Conservation (phyloP, 768 basidiomycete species). For the Podaxis carcinomalis region DNA sequence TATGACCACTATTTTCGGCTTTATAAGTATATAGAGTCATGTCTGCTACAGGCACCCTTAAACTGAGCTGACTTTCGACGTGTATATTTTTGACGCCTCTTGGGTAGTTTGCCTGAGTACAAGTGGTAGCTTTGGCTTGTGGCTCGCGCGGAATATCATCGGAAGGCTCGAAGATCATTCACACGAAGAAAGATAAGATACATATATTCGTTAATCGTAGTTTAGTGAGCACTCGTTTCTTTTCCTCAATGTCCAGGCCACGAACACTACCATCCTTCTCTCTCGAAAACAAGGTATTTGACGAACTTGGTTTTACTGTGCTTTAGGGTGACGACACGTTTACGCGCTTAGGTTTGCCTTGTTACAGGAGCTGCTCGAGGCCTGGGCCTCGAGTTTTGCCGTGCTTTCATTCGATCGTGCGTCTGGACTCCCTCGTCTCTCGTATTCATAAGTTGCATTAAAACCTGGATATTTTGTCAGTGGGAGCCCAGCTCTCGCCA, state of each 20-base stretch:
- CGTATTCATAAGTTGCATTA: not conserved
- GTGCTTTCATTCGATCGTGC: conserved; percentile 84
- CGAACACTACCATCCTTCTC: conserved; percentile 74
- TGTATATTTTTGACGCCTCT: not conserved
- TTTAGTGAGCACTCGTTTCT: not conserved
- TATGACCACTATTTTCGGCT: conserved; percentile 14
- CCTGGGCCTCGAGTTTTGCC: conserved; percentile 86
- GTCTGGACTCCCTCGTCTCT: conserved; percentile 18
- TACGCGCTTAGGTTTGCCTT: conserved; percentile 64
- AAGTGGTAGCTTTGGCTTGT: not conserved
- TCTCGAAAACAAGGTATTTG: conserved; percentile 64
- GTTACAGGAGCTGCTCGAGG: conserved; percentile 94
- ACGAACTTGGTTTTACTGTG: not conserved
- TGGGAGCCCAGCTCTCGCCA: conserved; percentile 75
- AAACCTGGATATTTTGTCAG: conserved; percentile 28
- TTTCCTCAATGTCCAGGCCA: conserved; percentile 20
- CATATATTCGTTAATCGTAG: not conserved
- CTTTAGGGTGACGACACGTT: not conserved
- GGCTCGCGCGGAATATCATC: not conserved
- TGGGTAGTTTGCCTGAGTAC: not conserved
- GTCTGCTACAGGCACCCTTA: conserved; percentile 14
- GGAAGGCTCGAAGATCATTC: not conserved
- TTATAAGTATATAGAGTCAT: conserved; percentile 21
- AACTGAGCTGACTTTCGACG: conserved; percentile 2
- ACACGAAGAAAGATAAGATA: not conserved